Conservation (phyloP, 169 alveolate species). For the Eimeria tenella region DNA sequence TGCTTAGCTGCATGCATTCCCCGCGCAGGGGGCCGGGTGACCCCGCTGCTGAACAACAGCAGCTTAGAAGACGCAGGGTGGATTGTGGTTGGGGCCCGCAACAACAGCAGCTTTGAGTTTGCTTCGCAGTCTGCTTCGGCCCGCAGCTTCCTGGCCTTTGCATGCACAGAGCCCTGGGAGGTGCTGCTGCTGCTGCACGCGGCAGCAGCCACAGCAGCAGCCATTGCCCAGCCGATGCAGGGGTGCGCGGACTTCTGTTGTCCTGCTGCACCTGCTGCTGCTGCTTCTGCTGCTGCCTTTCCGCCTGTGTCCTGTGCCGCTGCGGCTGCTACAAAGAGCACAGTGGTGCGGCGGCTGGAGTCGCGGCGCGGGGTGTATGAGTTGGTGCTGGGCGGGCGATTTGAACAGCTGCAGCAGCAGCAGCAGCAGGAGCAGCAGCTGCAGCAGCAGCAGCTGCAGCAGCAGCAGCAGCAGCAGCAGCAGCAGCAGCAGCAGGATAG, state of each 20-base stretch:
- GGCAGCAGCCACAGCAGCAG: slow-evolving; percentile 4
- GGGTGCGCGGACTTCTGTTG: not conserved
- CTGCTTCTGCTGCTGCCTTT: slow-evolving; percentile 6
- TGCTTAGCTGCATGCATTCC: slow-evolving; percentile 37
- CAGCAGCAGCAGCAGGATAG: not conserved
- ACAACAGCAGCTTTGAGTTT: not conserved
- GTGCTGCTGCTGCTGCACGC: slow-evolving; percentile 54
- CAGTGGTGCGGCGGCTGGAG: not conserved
- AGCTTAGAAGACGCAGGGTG: slow-evolving; percentile 22
- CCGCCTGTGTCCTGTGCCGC: not conserved
- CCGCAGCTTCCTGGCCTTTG: slow-evolving; percentile 36
- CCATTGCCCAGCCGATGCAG: not conserved
- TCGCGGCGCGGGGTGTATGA: not conserved
- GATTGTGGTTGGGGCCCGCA: slow-evolving; percentile 36
- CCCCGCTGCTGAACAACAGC: slow-evolving; percentile 41
- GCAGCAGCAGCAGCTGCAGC: too few relatives aligned
- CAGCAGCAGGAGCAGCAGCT: not conserved
- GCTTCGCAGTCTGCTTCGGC: slow-evolving; percentile 42
- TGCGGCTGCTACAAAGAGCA: not conserved
- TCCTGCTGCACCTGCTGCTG: not conserved
- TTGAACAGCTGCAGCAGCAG: too few relatives aligned
- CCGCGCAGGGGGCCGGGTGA: slow-evolving; percentile 10
- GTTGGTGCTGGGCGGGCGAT: too few relatives aligned
- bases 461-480: not conserved
- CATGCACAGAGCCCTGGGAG: slow-evolving; percentile 53